These are phyloP conservation scores for Globisporangium canariense DNA, from an alignment of 352 stramenopile species.

Conservation along the genomic window DNA sequence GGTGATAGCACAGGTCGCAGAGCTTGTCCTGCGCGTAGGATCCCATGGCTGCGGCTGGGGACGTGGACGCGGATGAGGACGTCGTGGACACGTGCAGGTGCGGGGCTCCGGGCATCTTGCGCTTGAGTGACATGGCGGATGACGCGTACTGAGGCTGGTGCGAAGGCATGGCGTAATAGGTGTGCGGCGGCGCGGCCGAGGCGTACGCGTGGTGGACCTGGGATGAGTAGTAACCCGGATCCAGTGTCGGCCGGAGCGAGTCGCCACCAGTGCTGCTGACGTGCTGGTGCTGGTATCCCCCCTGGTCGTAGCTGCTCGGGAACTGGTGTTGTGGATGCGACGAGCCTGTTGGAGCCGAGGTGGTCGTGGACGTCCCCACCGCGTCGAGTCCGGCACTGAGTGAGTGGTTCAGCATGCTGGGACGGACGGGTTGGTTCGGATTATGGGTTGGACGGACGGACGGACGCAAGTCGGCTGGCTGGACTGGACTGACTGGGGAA, in stretches of 20 bases:
- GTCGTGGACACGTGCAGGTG: not conserved
- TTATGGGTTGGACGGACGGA: not conserved
- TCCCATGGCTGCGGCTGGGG: not conserved
- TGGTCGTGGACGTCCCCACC: not conserved
- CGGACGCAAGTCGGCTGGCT: not conserved
- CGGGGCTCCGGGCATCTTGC: constrained; percentile 28
- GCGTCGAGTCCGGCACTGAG: constrained; percentile 10
- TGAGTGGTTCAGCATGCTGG: constrained; percentile 14
- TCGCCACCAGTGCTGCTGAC: constrained; percentile 21
- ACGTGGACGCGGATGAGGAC: constrained; percentile 11
- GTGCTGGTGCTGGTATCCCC: constrained; percentile 24
- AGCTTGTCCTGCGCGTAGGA: constrained; percentile 32
- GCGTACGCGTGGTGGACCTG: constrained; percentile 31
- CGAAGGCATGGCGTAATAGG: constrained; percentile 11
- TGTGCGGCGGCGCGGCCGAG: constrained; percentile 10
- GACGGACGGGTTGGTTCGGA: not conserved
- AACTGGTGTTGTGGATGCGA: constrained; percentile 14
- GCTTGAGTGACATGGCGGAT: constrained; percentile 32
- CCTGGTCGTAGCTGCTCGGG: constrained; percentile 18
- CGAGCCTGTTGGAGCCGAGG: not conserved
- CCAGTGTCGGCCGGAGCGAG: constrained; percentile 25
- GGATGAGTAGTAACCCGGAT: constrained; percentile 31
- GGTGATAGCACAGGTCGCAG: constrained; percentile 78
- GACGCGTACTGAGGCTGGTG: constrained; percentile 19
- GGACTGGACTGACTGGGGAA: not conserved